Evolutionary conservation across 2,329 filamentous ascomycete genomes (phyloP).

Genomic region (Curvularia spicifera): DNA sequence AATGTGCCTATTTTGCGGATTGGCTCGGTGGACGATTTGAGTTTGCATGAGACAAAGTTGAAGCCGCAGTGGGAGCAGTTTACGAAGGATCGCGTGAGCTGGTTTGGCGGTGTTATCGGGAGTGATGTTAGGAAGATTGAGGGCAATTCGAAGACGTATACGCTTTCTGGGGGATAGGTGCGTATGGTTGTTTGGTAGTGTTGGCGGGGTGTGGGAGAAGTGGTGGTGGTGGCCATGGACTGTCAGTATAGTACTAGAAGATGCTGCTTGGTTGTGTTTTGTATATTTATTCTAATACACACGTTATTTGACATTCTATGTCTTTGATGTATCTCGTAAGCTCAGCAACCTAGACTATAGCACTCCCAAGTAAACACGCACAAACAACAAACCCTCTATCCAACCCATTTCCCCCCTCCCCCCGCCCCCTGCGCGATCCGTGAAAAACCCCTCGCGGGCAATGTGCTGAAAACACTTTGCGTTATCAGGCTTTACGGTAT

Average conservation of each 20-base stretch:
- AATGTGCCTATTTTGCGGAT: slow-evolving; percentile 59
- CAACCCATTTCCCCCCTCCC: neutral
- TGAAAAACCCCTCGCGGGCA: neutral
- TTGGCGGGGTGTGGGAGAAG: neutral
- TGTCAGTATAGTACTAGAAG: no score
- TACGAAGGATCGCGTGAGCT: slow-evolving; percentile 52
- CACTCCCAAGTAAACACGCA: neutral
- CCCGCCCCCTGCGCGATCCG: neutral
- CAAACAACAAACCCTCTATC: neutral
- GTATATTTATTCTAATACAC: neutral
- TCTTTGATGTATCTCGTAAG: neutral
- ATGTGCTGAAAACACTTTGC: neutral
- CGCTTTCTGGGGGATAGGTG: neutral
- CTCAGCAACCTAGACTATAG: neutral
- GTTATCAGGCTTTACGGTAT: neutral
- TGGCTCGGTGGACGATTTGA: slow-evolving; percentile 68
- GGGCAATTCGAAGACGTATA: slow-evolving; percentile 1
- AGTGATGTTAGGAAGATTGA: slow-evolving; percentile 1
- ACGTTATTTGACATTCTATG: neutral
- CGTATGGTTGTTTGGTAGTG: neutral
- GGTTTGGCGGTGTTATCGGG: neutral
- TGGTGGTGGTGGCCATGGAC: neutral
- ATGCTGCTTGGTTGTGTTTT: no score
- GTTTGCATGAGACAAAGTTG: slow-evolving; percentile 62
- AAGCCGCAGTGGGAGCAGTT: slow-evolving; percentile 62